Base-by-base conservation (phyloP, 345 rosid species). In the Mangifera indica region DNA sequence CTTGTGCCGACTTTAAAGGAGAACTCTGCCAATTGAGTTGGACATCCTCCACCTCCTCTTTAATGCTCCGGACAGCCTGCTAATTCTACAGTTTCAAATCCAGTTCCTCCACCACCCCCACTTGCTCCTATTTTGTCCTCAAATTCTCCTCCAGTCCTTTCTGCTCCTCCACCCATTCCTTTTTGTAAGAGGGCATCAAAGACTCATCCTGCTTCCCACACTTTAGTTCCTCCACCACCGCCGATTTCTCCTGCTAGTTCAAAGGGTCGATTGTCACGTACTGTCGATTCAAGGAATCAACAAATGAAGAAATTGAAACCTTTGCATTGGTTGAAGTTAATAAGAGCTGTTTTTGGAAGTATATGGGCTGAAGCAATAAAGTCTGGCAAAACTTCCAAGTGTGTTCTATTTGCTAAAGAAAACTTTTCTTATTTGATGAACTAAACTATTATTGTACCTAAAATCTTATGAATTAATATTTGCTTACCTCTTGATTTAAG, bases 331-430 rank as follows among this genome's bases (percentile, higher is more conserved):
- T 81, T 94, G 85, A 94, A 94, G 85, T 72, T 94, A 69, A 79
- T 93, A 65, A 94, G 93, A 88, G 97, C 97, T 40, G 93, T 90
- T 22, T 89, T 84, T 72, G 98, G 98, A 79, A 94, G 98, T 79
- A 83, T 94, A 69, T 94, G 98, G 98, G 98, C 97, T 44, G 98
- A 94, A 82, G 78, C 98, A 63, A 96, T 88, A 79, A 94, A 90
- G 80, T 76, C 87, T 70, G 90, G 32, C 3, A 3, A 29, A 29
- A 3, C 88, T 70, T 80, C 97, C 32, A 90, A 86, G 98, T 94
- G 86, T 18, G 87, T 80, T 67, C 75, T 69, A 63, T 72, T 64
- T 42, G 64, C 56, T 10, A 55, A 78, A 20, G 66, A 10, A 53
- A 25, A 13, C 52, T 14, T 54, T 76, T 12, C 24, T 26, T 63